Percentiles rank a stretch among this genome's conserved stretches.
Evolutionary conservation across 768 basidiomycete species (phyloP).

Genomic region (Tylopilus sp.): DNA sequence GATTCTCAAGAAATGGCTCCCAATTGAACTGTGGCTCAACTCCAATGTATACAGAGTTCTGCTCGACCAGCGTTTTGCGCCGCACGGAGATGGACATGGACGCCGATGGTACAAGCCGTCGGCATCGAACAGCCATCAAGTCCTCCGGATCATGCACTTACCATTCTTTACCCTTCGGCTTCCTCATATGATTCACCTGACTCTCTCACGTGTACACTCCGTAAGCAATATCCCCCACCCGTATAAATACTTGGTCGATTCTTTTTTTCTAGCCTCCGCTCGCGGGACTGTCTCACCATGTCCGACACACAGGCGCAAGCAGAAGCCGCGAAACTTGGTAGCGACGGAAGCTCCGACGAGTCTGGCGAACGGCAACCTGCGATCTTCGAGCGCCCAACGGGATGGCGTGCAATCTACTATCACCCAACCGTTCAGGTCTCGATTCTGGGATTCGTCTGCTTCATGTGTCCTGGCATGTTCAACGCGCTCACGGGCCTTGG

Average conservation of each 20-base stretch:
- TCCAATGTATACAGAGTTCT: no score
- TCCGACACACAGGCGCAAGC: constrained; percentile 6
- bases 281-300: constrained; percentile 11
- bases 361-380: constrained; percentile 19
- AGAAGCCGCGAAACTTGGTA: constrained; percentile 15
- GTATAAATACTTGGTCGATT: not conserved
- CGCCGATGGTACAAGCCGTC: not conserved
- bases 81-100: not conserved
- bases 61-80: no score
- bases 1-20: no score
- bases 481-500: constrained; percentile 79
- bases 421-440: constrained; percentile 41
- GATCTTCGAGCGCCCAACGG: constrained; percentile 45
- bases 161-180: not conserved
- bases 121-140: not conserved
- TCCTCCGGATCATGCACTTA: not conserved
- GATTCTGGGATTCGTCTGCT: constrained; percentile 64
- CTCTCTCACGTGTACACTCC: not conserved
- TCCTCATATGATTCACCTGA: not conserved
- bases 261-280: not conserved
- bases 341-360: constrained; percentile 14
- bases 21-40: no score
- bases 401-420: constrained; percentile 52
- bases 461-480: constrained; percentile 65
- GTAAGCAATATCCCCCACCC: not conserved